phyloP scores from a whole-genome alignment of 805 yeast species.

The Tetrapisispora taiwanensis region DNA sequence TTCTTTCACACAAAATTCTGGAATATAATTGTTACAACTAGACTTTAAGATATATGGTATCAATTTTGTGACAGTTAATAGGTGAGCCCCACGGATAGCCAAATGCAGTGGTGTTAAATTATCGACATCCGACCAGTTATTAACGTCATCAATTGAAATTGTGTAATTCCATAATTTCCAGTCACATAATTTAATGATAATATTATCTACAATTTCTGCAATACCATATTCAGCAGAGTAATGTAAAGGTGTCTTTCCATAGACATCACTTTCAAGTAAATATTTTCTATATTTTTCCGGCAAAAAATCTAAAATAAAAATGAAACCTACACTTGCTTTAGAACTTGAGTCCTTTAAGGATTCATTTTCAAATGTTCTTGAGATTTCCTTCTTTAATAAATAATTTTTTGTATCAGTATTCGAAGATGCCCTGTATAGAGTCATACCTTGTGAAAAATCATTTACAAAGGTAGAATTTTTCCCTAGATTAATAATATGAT shows the following conservation, averaged over 20 bases:
- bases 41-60: conserved; percentile 33
- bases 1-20: conserved; percentile 39
- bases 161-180: conserved; percentile 48
- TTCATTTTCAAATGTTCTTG: background rate
- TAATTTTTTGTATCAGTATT: background rate
- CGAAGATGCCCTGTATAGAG: conserved; percentile 1
- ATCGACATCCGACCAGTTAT: conserved; percentile 63
- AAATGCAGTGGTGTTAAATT: conserved; percentile 71
- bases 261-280: conserved; percentile 60
- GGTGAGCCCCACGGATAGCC: conserved; percentile 76
- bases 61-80: conserved; percentile 56
- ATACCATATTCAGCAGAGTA: conserved; percentile 84
- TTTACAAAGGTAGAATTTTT: background rate
- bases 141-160: conserved; percentile 45
- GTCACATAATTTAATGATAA: conserved; percentile 44
- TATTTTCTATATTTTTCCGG: conserved; percentile 44
- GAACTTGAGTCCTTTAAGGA: conserved; percentile 1
- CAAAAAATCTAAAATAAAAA: conserved; percentile 46
- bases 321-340: background rate
- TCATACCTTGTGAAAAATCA: conserved; percentile 3
- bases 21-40: conserved; percentile 42
- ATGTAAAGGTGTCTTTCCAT: conserved; percentile 77
- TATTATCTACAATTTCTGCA: conserved; percentile 45
- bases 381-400: background rate
- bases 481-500: conserved; percentile 63